Base-by-base conservation (phyloP, 1,284 basidiomycete species). In the Schizophyllum amplum region DNA sequence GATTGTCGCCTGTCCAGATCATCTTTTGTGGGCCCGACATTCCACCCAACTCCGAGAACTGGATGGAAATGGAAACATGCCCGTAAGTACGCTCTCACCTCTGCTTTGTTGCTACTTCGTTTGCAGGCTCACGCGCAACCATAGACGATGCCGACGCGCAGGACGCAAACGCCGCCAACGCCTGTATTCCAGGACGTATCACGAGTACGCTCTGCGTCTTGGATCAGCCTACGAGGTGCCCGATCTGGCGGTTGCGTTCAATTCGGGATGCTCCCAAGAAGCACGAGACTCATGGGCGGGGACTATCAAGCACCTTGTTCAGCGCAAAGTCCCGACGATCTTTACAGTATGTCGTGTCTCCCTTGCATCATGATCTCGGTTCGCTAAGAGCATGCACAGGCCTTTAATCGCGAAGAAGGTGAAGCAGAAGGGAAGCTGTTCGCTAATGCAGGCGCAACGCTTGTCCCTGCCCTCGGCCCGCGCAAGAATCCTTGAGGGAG, bases 221-320 rank as follows among this genome's bases (percentile, higher is more conserved):
- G 66, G 57, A 1, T 24, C 22, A n/a, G 48, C 50, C 24, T 67
- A 65, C 58, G 58, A 51, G 15, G 63, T 58, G 21, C 71, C 70
- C 1, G 69, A 69, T 51, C 62, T 72, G 11, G 67, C 67, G 1
- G 60, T 71, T 26, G 70, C 68, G 0, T 71, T 72, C 62, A 69
- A 72, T 55, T 67, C 68, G 15, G 68, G 69, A 1, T 58, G 63
- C 11, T 67, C 65, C 0, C 57, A 67, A 22, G 63, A 65, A 33
- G 59, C 61, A 11, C 27, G 9, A 11, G 53, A 55, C 1, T 56
- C 60, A 1, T 71, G 69, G 69, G 54, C 56, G 49, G 51, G 55
- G 13, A 66, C 68, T 0, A 59, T 69, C 50, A 57, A 63, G n/a
- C 11, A 63, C 17, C 60, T 71, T 15, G 61, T 66, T 9, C 57